phyloP scores from a whole-genome alignment of 1,139 yeast species.

The Fermentozyma sake region DNA sequence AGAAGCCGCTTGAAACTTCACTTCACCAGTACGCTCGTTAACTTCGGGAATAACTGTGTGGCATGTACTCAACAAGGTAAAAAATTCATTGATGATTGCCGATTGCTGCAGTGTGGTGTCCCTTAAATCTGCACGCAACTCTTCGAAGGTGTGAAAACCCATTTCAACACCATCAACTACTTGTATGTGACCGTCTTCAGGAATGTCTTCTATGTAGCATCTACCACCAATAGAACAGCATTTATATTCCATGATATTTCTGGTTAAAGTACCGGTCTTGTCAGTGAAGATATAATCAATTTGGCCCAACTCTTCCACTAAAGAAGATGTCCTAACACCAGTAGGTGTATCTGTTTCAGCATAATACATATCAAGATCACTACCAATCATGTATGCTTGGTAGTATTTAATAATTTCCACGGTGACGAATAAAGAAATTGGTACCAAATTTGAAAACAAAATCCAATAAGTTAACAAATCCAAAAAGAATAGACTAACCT shows the following conservation, averaged over 20 bases:
- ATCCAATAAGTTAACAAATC: conserved; percentile 95
- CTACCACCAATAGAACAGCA: conserved; percentile 92
- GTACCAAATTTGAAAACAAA: conserved; percentile 89
- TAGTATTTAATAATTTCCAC: conserved; percentile 93
- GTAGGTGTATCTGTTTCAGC: conserved; percentile 90
- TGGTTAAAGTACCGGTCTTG: conserved; percentile 91
- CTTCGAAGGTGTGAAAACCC: conserved; percentile 74
- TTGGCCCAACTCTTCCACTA: conserved; percentile 96
- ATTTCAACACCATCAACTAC: conserved; percentile 74
- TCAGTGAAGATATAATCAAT: conserved; percentile 94
- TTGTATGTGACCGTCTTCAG: conserved; percentile 81
- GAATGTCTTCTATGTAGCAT: conserved; percentile 83
- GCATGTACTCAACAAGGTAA: conserved; percentile 84
- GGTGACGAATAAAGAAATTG: conserved; percentile 91
- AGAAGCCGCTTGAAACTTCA: conserved; percentile 96
- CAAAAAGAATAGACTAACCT: conserved; percentile 69
- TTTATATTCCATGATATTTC: conserved; percentile 95
- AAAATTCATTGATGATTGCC: conserved; percentile 71
- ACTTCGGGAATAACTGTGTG: conserved; percentile 97
- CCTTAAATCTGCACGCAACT: conserved; percentile 50
- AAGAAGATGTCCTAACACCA: conserved; percentile 87
- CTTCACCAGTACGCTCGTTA: conserved; percentile 50
- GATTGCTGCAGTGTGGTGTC: conserved; percentile 45
- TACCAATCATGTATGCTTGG: conserved; percentile 90
- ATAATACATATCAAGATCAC: conserved; percentile 90